Percentiles rank a stretch among this genome's conserved stretches.
Conservation (phyloP, 352 stramenopile species). For the Phytophthora pluvialis region DNA sequence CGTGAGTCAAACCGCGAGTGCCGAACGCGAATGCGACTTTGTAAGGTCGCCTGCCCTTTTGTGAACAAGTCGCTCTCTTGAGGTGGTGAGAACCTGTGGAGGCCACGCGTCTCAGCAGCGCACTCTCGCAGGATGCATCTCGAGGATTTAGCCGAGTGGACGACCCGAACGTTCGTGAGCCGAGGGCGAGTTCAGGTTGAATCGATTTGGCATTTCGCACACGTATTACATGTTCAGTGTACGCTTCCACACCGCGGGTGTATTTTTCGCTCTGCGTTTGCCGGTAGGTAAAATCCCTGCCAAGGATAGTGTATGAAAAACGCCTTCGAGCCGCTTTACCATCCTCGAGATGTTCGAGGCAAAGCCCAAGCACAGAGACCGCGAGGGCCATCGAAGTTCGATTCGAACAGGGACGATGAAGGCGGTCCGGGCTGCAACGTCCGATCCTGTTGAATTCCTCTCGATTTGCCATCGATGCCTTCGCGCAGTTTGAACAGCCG, state of each 20-base stretch:
- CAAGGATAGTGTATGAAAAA: too few species aligned
- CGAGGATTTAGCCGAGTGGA: slow-evolving; percentile 26
- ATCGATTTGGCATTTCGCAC: slow-evolving; percentile 11
- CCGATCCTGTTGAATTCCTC: slow-evolving; percentile 29
- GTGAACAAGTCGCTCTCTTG: slow-evolving; percentile 22
- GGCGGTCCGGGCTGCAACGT: not conserved
- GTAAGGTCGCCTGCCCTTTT: slow-evolving; percentile 10
- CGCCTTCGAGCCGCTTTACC: slow-evolving; percentile 7
- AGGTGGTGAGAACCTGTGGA: slow-evolving; percentile 34
- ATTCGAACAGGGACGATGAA: not conserved
- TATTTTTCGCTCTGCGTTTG: too few species aligned
- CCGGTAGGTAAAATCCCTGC: too few species aligned
- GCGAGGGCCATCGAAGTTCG: not conserved
- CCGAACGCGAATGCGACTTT: slow-evolving; percentile 15
- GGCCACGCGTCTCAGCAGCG: slow-evolving; percentile 9
- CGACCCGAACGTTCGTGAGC: slow-evolving; percentile 4
- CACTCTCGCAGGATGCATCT: slow-evolving; percentile 29
- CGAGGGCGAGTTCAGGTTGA: not conserved
- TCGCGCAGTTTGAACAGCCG: slow-evolving; percentile 15
- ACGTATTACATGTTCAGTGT: not conserved
- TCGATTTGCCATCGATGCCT: slow-evolving; percentile 22
- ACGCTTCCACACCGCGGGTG: too few species aligned
- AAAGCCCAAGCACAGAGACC: slow-evolving; percentile 9
- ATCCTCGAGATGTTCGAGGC: slow-evolving; percentile 9
- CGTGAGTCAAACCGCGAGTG: not conserved